Conservation (phyloP, 352 stramenopile species). For the Globisporangium yorkense region DNA sequence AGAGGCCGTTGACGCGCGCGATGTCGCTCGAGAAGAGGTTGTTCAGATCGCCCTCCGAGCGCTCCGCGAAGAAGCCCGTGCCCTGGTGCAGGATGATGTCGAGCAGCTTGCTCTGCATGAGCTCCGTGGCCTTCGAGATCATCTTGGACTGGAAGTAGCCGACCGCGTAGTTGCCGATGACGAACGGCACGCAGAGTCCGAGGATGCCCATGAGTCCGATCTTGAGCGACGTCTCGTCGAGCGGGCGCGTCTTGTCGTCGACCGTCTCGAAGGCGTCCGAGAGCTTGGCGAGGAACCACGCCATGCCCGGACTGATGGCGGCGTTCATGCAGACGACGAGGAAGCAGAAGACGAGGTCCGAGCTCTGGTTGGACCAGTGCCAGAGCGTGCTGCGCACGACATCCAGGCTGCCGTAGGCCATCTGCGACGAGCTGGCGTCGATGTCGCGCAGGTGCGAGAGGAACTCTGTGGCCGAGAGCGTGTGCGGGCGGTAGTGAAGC, state of each 20-base stretch:
- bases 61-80: conserved; percentile 77
- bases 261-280: conserved; percentile 61
- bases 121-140: conserved; percentile 84
- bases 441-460: conserved; percentile 80
- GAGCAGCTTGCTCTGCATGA: conserved; percentile 65
- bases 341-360: conserved; percentile 65
- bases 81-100: conserved; percentile 78
- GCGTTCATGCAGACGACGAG: conserved; percentile 83
- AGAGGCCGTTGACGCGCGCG: conserved; percentile 78
- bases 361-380: conserved; percentile 84
- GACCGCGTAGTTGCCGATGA: conserved; percentile 81
- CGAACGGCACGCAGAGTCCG: conserved; percentile 74
- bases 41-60: conserved; percentile 85
- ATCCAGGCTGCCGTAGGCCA: conserved; percentile 70
- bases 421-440: conserved; percentile 65
- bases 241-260: conserved; percentile 21
- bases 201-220: conserved; percentile 74
- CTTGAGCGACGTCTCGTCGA: conserved; percentile 46
- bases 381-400: conserved; percentile 73
- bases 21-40: conserved; percentile 87
- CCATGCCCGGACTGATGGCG: conserved; percentile 70
- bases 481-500: conserved; percentile 68
- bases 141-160: conserved; percentile 90
- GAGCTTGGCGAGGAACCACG: conserved; percentile 68
- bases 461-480: conserved; percentile 78